Percentiles rank a stretch among this genome's conserved stretches.
phyloP scores from a whole-genome alignment of 495 filamentous ascomycete genomes.

The Talaromyces proteolyticus region DNA sequence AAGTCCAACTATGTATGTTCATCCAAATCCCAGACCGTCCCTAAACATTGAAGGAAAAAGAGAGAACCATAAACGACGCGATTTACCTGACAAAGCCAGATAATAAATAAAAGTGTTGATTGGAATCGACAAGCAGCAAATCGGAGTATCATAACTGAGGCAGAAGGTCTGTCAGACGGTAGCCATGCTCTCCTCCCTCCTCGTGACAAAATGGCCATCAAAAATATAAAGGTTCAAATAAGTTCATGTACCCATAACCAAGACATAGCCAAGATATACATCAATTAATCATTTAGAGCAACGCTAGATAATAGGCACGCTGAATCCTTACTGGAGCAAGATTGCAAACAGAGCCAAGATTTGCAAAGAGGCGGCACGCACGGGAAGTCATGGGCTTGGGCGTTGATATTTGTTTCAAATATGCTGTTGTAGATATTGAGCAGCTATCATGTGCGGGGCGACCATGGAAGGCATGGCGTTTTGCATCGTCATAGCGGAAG shows the following conservation, averaged over 20 bases:
- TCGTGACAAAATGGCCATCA: neutral
- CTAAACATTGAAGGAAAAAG: too few relatives aligned
- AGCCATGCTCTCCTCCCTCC: too few relatives aligned
- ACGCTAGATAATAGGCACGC: neutral
- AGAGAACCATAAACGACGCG: neutral
- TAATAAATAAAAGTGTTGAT: neutral
- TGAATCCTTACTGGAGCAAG: too few relatives aligned
- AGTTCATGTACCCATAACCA: neutral
- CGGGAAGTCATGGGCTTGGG: neutral
- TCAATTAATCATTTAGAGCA: neutral
- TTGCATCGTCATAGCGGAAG: slow-evolving; percentile 18
- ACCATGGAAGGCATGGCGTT: slow-evolving; percentile 23
- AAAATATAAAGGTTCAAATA: neutral
- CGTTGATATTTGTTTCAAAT: slow-evolving; percentile 15
- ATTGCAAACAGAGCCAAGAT: too few relatives aligned
- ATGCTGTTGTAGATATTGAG: slow-evolving; percentile 41
- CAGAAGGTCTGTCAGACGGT: too few relatives aligned
- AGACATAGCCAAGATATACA: neutral
- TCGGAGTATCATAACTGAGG: neutral
- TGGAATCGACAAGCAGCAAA: neutral
- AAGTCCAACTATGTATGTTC: too few relatives aligned
- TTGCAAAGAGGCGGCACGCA: too few relatives aligned
- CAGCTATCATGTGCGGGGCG: slow-evolving; percentile 37
- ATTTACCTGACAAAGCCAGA: neutral
- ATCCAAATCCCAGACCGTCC: too few relatives aligned